Conservation (phyloP, 2,329 filamentous ascomycete genomes). For the Sarocladiaceae sp. region DNA sequence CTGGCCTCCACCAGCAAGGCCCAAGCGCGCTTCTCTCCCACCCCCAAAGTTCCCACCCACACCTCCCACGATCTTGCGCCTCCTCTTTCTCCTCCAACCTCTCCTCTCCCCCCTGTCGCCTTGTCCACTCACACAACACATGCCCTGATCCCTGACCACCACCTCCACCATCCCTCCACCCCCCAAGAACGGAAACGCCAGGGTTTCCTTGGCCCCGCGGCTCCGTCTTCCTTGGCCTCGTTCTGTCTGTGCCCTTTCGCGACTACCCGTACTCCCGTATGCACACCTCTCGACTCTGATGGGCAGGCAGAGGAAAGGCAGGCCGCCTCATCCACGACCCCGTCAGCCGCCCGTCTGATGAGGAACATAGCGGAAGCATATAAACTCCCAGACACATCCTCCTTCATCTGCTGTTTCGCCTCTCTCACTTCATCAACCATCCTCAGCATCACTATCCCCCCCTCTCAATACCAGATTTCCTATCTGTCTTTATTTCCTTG, state of each 20-base stretch:
- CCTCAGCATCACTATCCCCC: neutral
- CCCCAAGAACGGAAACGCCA: too few species aligned
- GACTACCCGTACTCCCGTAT: too few species aligned
- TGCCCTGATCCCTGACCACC: neutral
- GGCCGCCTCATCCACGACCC: too few species aligned
- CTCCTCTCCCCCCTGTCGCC: neutral
- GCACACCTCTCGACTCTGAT: too few species aligned
- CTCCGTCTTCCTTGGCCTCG: neutral
- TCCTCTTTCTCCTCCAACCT: neutral
- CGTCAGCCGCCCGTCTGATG: too few species aligned
- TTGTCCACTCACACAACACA: neutral
- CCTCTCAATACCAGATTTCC: neutral
- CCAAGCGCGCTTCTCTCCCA: too few species aligned
- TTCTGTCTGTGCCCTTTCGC: too few species aligned
- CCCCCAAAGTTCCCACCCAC: neutral
- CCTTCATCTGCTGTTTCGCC: neutral
- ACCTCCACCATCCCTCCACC: neutral
- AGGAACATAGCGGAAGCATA: too few species aligned
- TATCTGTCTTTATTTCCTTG: neutral
- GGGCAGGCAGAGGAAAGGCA: neutral
- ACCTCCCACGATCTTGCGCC: neutral
- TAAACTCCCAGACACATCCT: conserved; percentile 2
- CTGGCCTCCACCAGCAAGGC: too few species aligned
- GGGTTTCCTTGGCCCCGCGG: conserved; percentile 3
- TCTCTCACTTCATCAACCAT: neutral